Base-by-base conservation (phyloP, 306 rosid genomes). In the Trichosanthes truncata region DNA sequence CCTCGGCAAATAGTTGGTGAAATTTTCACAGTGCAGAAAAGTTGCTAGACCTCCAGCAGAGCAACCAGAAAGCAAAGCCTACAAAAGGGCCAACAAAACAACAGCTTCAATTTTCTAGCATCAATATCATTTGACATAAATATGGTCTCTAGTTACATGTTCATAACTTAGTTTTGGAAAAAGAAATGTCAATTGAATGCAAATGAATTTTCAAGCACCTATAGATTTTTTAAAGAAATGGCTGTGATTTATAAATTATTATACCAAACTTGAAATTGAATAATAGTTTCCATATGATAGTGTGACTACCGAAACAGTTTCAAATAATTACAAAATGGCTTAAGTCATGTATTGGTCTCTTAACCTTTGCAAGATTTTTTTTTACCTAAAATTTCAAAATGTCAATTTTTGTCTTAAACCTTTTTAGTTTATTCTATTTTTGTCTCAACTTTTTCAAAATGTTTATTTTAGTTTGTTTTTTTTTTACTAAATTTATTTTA, bases 41-140 rank as follows among this genome's bases (percentile, higher is more conserved):
- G 97, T 78, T 7, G 99, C 93, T 76, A 95, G 87, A 48, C 98
- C 99, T 80, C 99, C 99, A 15, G 99, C 99, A 38, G 98, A 93
- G 85, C 97, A 95, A 57, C 99, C 99, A 53, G 99, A 93, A 69
- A 95, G 92, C 88, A 95, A 83, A 84, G 96, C 98, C 98, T 92
- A 56, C 25, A 85, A n/a, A 82, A 72, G 38, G 72, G 46, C 67
- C 73, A 36, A 3, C 3, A 65, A n/a, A n/a, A 80, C 49, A 20
- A 20, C 6, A 87, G 21, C 12, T 76, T 76, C 38, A 53, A 18
- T 74, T n/a, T 6, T 74, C 8, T 65, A 62, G 45, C 57, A 52
- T n/a, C 57, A n/a, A 52, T 52, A 18, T 52, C 57, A 48, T 48
- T 12, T 48, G 53, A 48, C 53, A 48, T 56, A 56, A 56, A 56